Evolutionary conservation across 768 basidiomycete species (phyloP).

Genomic region (Daedaleopsis nitida): DNA sequence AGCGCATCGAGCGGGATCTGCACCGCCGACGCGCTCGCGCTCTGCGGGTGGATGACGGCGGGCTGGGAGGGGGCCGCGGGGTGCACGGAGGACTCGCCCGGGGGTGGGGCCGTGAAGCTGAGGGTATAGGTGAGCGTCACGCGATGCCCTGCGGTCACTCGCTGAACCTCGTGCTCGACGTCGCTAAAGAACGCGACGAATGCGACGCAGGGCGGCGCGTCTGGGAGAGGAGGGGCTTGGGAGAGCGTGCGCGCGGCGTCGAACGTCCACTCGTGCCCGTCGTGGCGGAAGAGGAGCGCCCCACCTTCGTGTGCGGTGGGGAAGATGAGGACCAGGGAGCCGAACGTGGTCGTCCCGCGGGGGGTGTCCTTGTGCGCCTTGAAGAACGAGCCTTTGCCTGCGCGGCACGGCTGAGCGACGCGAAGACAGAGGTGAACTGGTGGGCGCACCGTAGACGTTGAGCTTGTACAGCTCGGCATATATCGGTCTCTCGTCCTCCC

Average conservation of each 20-base stretch:
- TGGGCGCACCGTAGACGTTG: conserved; percentile 43
- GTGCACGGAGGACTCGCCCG: not conserved
- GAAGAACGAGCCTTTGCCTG: conserved; percentile 18
- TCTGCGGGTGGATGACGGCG: not conserved
- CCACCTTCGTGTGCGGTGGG: conserved; percentile 51
- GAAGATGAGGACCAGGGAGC: conserved; percentile 50
- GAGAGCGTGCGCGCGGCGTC: conserved; percentile 32
- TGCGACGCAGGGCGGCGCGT: conserved; percentile 24
- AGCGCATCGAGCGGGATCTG: conserved; percentile 26
- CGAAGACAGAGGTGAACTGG: not conserved
- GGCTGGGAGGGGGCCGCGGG: not conserved
- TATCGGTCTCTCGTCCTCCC: conserved; percentile 26
- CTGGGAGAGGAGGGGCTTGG: conserved; percentile 16
- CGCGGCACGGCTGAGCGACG: not conserved
- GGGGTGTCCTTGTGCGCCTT: conserved; percentile 18
- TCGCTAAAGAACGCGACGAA: conserved; percentile 48
- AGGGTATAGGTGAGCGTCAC: conserved; percentile 50
- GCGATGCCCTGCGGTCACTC: conserved; percentile 42
- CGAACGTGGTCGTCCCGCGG: conserved; percentile 31
- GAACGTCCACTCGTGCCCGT: conserved; percentile 20
- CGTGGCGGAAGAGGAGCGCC: conserved; percentile 34
- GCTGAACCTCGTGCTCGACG: conserved; percentile 47
- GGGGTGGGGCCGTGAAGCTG: conserved; percentile 20
- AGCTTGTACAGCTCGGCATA: conserved; percentile 43
- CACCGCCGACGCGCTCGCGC: conserved; percentile 15